Evolutionary conservation across 805 yeast species (phyloP), one percentile per base, ranked within the genome.

Genomic region (Hanseniaspora meyeri): DNA sequence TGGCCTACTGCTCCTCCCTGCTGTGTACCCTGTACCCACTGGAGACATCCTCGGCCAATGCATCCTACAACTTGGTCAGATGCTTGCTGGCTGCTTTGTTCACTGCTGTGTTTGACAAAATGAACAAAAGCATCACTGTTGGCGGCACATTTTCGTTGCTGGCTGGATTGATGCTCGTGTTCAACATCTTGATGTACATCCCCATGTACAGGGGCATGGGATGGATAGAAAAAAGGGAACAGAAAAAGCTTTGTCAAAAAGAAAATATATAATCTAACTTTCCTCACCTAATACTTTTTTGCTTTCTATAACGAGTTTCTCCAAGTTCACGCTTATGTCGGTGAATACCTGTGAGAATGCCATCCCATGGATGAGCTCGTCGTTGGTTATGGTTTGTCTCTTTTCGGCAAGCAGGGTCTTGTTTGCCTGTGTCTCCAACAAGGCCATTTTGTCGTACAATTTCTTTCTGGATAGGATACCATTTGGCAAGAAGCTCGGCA

Each of bases 131-230:
- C 0, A 72, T 88, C 77, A 79, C 80, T 0, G 67, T 78, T n/a
- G 96, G 96, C 2, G 93, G 95, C 11, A 78, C 86, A 0, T 87
- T 81, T 63, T 82, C 95, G 0, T 72, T 88, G 14, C 69, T 86
- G 74, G 81, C 83, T 2, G 82, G 74, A 0, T 50, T 82, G 1
- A 71, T 77, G 29, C 43, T 70, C 17, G 36, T 66, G 12, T 63
- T 66, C 0, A 67, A 67, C 29, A 59, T 62, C 16, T 20, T 63
- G 29, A 59, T 72, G 17, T 61, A 66, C 20, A 60, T 72, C 16
- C 74, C 74, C 9, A 64, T 71, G 67, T 64, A 61, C 29, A 67
- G 67, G 49, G 75, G 55, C 17, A 58, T 50, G 53, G 16, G 42
- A 20, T 55, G 55, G 58, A 36, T 38, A 24, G 46, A 46, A 34